Conservation (phyloP, 129 eudicot species). For the Lactuca saligna region DNA sequence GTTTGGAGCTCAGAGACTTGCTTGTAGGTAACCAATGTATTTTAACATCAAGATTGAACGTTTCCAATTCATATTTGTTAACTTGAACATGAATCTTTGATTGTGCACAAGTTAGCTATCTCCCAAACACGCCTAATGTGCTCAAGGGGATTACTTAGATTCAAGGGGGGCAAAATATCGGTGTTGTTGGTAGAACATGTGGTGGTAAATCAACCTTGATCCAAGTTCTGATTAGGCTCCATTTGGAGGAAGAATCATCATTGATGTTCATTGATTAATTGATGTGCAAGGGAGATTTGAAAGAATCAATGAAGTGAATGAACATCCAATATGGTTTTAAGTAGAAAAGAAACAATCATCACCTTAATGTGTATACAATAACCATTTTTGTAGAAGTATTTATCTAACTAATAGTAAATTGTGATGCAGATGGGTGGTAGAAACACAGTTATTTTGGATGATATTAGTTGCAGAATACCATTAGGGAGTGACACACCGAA, state of each 20-base stretch:
- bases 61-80: background rate
- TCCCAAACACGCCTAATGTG: slow-evolving; percentile 73
- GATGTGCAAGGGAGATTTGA: too few species aligned
- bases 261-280: slow-evolving; percentile 35
- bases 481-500: slow-evolving; percentile 77
- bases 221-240: slow-evolving; percentile 91
- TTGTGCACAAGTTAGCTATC: slow-evolving; percentile 70
- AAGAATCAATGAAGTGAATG: too few species aligned
- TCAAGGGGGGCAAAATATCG: slow-evolving; percentile 79
- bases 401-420: background rate
- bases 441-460: slow-evolving; percentile 77
- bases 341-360: too few species aligned
- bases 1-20: slow-evolving; percentile 51
- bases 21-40: slow-evolving; percentile 37
- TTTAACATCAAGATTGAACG: slow-evolving; percentile 1
- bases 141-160: slow-evolving; percentile 72
- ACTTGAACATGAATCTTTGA: slow-evolving; percentile 5
- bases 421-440: slow-evolving; percentile 64
- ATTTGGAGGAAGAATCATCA: slow-evolving; percentile 59
- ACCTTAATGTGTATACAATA: too few species aligned
- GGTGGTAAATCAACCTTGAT: slow-evolving; percentile 93
- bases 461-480: slow-evolving; percentile 69
- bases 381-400: background rate
- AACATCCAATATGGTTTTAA: too few species aligned
- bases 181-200: slow-evolving; percentile 96